Evolutionary conservation across 2,329 filamentous ascomycete genomes (phyloP), one percentile per base, ranked within the genome.

Genomic region (Alternaria sp.): DNA sequence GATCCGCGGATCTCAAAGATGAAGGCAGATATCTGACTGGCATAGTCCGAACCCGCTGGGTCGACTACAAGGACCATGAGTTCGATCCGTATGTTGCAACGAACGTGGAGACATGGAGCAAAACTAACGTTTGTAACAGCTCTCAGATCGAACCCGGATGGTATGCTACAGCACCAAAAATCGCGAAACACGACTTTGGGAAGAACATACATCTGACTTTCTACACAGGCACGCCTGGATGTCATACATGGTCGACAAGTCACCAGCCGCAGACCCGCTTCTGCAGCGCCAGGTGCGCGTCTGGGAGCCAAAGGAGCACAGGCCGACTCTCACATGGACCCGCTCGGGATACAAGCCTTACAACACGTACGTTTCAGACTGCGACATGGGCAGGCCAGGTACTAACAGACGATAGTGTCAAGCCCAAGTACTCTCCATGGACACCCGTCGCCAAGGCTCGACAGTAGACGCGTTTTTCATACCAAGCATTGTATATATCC

Each of bases 81-180:
- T 92, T 87, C 78, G 92, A 96, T 75, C 85, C 92, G 88, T 92
- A 85, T 73, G 88, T 79, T 44, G 37, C 28, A 20, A 25, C 23
- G n/a, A 18, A 12, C 2, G 41, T 44, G 9, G 30, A 20, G 47
- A 37, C 15, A 26, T 6, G 26, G n/a, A 49, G 6, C 37, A 20
- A 25, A 18, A 65, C 80, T 83, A 81, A 87, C 72, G 4, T 21
- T 76, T 76, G 71, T 49, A 44, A 63, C 69, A 91, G 89, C 66
- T 88, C 88, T 63, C 93, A 97, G 58, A 92, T 97, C 75, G 95
- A 98, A 82, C 94, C 95, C 55, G 92, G 95, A 82, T 99, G 96
- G 87, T 89, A 82, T 43, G 70, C 37, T 50, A 3, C 12, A 15
- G 15, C 37, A 5, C 30, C 26, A n/a, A 41, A 6, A 25, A 14